Base-by-base conservation (phyloP, 768 basidiomycete species). In the Tremella yokohamensis region DNA sequence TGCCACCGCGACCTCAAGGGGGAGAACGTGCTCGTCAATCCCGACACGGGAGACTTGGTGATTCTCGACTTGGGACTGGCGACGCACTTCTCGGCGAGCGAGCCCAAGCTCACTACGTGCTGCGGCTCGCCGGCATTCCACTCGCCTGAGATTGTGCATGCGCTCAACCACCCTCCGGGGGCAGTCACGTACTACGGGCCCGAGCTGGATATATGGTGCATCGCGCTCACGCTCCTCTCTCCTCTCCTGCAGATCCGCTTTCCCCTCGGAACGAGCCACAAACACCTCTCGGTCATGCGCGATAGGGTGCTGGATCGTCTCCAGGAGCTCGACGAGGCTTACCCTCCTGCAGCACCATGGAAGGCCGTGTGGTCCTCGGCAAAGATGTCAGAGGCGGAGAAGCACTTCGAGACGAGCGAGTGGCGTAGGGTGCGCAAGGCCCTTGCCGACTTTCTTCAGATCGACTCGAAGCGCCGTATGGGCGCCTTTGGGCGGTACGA, bases 181-280 rank as follows among this genome's bases (percentile, higher is more conserved):
- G 69, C 56, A 8, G 68, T 79, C 42, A 68, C 68, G 1, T 79
- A 80, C 61, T 78, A 76, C 67, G 77, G 76, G 56, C 78, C 79
- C n/a, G 79, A 80, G 48, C 65, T 80, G 50, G 79, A 80, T 63
- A 76, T 79, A 54, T 80, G 79, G 79, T 79, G 78, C 48, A 68
- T 77, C 34, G 79, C 78, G 12, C 64, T 80, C 11, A 77, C 78
- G 2, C 34, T 79, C n/a, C 68, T 80, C 8, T 68, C 78, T 8
- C 72, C 77, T 39, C 61, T 79, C 15, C 60, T 71, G 0, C 66
- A 75, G 6, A 54, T 57, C 38, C 71, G 75, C n/a, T 80, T 79
- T 57, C 79, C 79, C 3, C 64, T 80, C 52, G 79, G 79, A 2
- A 65, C 76, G 8, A 60, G 68, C 3, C 79, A 80, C 58, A 65